These are phyloP conservation scores for Boletus coccyginus DNA, from an alignment of 768 basidiomycete genomes.

Conservation along the genomic window DNA sequence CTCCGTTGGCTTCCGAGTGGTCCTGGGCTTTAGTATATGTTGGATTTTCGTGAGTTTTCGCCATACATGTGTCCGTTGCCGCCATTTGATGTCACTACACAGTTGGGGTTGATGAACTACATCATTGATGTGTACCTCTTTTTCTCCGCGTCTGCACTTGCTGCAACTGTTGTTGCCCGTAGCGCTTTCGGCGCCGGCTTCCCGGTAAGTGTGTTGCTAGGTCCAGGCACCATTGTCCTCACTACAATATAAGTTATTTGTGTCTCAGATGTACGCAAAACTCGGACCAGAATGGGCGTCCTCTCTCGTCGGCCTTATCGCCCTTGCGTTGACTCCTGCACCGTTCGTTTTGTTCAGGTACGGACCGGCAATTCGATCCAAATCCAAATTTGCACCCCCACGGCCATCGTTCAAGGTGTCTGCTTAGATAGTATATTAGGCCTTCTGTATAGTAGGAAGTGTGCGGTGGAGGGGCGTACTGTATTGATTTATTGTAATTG, in stretches of 20 bases:
- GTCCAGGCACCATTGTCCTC: neutral
- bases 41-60: constrained; percentile 49
- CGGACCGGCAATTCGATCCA: constrained; percentile 41
- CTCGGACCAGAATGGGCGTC: constrained; percentile 59
- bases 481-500: neutral
- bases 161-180: constrained; percentile 50
- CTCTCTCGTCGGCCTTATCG: constrained; percentile 51
- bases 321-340: constrained; percentile 50
- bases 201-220: constrained; percentile 25
- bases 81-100: neutral
- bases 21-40: constrained; percentile 52
- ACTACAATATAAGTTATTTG: constrained; percentile 39
- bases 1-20: constrained; percentile 47
- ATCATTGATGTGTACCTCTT: constrained; percentile 58
- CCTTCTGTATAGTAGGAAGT: neutral
- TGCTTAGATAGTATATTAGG: neutral
- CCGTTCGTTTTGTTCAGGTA: constrained; percentile 47
- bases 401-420: constrained; percentile 10
- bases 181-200: constrained; percentile 54
- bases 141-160: constrained; percentile 55
- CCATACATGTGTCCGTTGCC: neutral
- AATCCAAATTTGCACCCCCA: constrained; percentile 43
- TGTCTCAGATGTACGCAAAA: constrained; percentile 49
- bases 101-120: constrained; percentile 58
- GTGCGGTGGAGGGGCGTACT: neutral